These are phyloP conservation scores for Pythium guiyangense DNA, from an alignment of 352 stramenopile genomes.

Conservation along the genomic window DNA sequence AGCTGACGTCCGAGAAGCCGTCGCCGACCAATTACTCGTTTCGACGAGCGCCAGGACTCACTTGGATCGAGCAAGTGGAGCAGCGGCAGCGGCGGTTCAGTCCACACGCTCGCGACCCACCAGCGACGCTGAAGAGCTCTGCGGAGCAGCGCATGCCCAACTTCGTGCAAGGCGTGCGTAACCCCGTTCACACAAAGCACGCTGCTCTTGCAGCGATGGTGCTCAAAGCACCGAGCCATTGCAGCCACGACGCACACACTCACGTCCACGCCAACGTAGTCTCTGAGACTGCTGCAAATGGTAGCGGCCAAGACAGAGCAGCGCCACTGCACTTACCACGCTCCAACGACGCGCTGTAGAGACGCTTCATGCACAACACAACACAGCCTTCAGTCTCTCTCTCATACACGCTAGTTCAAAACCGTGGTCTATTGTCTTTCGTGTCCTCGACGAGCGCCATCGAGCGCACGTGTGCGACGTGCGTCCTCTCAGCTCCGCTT, in stretches of 20 bases:
- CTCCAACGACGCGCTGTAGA: neutral
- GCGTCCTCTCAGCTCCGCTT: constrained; percentile 4
- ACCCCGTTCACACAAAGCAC: constrained; percentile 27
- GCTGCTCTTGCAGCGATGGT: constrained; percentile 1
- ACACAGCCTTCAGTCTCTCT: neutral
- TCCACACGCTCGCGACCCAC: constrained; percentile 22
- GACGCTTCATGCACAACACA: neutral
- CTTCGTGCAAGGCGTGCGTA: constrained; percentile 45
- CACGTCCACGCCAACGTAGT: neutral
- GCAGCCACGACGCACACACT: neutral
- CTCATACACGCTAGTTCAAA: neutral
- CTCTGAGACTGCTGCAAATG: neutral
- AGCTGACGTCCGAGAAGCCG: constrained; percentile 58
- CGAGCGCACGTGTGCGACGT: too few relatives aligned
- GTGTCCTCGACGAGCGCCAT: neutral
- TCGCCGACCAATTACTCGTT: constrained; percentile 53
- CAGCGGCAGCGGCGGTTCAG: constrained; percentile 36
- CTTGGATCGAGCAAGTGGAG: constrained; percentile 76
- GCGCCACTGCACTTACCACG: neutral
- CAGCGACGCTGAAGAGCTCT: constrained; percentile 1
- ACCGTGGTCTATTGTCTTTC: constrained; percentile 3
- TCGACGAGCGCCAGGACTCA: constrained; percentile 31
- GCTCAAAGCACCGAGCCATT: neutral
- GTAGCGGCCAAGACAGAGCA: neutral
- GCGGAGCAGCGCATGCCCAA: constrained; percentile 38